Evolutionary conservation across 768 basidiomycete genomes (phyloP).

Genomic region (Calvatia gigantea): DNA sequence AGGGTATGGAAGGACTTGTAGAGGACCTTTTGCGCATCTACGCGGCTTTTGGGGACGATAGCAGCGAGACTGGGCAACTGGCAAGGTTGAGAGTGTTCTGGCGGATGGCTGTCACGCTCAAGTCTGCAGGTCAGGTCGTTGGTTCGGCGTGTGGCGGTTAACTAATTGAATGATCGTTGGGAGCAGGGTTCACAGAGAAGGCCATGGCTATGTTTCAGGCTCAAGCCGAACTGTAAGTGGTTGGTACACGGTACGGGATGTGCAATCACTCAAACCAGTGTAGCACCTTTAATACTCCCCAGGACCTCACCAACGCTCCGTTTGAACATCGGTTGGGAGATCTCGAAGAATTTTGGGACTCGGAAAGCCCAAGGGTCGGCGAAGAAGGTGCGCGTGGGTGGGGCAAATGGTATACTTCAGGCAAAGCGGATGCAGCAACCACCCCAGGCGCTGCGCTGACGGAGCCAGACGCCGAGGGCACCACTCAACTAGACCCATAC

Average conservation of each 20-base stretch:
- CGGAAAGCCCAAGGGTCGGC: slow-evolving; percentile 72
- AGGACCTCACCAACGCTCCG: slow-evolving; percentile 36
- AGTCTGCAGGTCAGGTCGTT: slow-evolving; percentile 57
- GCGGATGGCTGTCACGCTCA: slow-evolving; percentile 60
- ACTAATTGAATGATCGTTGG: slow-evolving; percentile 10
- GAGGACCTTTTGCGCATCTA: slow-evolving; percentile 48
- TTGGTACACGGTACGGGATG: not conserved
- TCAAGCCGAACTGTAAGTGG: slow-evolving; percentile 73
- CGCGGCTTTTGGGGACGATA: slow-evolving; percentile 30
- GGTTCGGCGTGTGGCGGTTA: not conserved
- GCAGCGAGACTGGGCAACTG: slow-evolving; percentile 43
- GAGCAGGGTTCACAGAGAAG: slow-evolving; percentile 66
- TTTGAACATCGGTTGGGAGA: slow-evolving; percentile 48
- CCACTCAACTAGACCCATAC: slow-evolving; percentile 55
- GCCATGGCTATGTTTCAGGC: slow-evolving; percentile 80
- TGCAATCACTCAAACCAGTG: slow-evolving; percentile 1
- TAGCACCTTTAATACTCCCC: slow-evolving; percentile 60
- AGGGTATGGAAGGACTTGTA: slow-evolving; percentile 51
- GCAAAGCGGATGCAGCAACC: slow-evolving; percentile 29
- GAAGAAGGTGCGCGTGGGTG: slow-evolving; percentile 68
- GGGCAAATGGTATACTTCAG: slow-evolving; percentile 54
- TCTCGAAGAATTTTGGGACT: slow-evolving; percentile 84
- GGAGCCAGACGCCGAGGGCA: slow-evolving; percentile 9
- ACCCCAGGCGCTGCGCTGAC: not conserved
- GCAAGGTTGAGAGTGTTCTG: slow-evolving; percentile 63